phyloP scores from a whole-genome alignment of 306 rosid genomes.

The Hylodesmum podocarpum region DNA sequence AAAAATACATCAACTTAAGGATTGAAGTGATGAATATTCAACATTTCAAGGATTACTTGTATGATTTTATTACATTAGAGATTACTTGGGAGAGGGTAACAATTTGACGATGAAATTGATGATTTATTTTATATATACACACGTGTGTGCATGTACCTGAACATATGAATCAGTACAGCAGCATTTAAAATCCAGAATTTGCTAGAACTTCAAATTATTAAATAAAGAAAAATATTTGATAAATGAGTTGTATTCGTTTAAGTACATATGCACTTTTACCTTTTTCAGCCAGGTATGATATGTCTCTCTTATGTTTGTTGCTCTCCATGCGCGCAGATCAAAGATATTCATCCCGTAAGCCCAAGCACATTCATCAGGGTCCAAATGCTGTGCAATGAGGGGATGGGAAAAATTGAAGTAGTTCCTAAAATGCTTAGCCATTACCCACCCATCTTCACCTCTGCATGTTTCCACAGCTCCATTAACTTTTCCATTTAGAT shows the following conservation, averaged over 20 bases:
- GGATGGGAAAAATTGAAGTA: slow-evolving; percentile 98
- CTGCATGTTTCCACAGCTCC: slow-evolving; percentile 98
- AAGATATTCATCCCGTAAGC: slow-evolving; percentile 98
- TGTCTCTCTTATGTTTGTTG: slow-evolving; percentile 69
- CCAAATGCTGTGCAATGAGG: slow-evolving; percentile 57
- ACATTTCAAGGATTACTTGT: background rate
- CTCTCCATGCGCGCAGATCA: slow-evolving; percentile 86
- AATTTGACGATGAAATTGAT: background rate
- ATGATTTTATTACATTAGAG: background rate
- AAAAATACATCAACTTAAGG: background rate
- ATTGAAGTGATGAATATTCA: background rate
- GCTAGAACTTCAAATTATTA: slow-evolving; percentile 4
- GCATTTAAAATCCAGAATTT: background rate
- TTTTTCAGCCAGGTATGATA: slow-evolving; percentile 94
- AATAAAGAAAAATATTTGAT: background rate
- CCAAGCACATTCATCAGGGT: slow-evolving; percentile 99
- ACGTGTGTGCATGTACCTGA: background rate
- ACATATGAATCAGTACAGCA: background rate
- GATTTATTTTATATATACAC: background rate
- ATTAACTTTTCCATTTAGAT: slow-evolving; percentile 86
- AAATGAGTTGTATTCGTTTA: background rate
- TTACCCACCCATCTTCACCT: slow-evolving; percentile 97
- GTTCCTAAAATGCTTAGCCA: slow-evolving; percentile 89
- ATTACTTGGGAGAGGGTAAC: background rate
- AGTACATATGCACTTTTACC: slow-evolving; percentile 51